Conservation (phyloP, 2,329 filamentous ascomycete species). For the Pseudogymnoascus destructans region DNA sequence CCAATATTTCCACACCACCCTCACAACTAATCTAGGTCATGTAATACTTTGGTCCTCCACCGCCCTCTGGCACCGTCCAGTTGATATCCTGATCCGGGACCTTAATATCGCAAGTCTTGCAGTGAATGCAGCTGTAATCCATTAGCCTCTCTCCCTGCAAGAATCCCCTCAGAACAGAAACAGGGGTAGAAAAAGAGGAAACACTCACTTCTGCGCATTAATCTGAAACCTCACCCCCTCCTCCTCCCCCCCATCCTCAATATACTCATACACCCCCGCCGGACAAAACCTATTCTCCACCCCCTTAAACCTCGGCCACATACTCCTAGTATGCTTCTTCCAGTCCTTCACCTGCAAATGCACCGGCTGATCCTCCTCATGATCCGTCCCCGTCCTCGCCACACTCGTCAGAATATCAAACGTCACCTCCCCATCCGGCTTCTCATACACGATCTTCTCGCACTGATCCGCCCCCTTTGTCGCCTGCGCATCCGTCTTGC, state of each 20-base stretch:
- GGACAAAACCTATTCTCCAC: slow-evolving; percentile 95
- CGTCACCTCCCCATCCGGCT: slow-evolving; percentile 86
- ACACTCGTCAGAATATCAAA: slow-evolving; percentile 97
- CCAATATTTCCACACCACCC: not conserved
- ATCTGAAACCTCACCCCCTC: slow-evolving; percentile 93
- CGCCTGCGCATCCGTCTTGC: slow-evolving; percentile 59
- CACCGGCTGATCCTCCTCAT: slow-evolving; percentile 96
- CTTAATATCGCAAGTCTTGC: slow-evolving; percentile 99
- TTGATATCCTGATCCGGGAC: slow-evolving; percentile 94
- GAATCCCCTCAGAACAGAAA: not conserved
- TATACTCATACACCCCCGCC: slow-evolving; percentile 94
- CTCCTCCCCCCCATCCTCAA: slow-evolving; percentile 79
- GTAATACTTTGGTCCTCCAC: slow-evolving; percentile 62
- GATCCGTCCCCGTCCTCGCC: slow-evolving; percentile 89
- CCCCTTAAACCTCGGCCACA: slow-evolving; percentile 81
- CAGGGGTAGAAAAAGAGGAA: not conserved
- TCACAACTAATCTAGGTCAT: slow-evolving; percentile 36
- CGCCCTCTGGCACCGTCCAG: slow-evolving; percentile 88
- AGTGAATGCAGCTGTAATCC: slow-evolving; percentile 74
- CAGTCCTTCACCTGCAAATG: slow-evolving; percentile 92
- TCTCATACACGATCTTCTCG: slow-evolving; percentile 87
- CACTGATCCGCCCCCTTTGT: slow-evolving; percentile 71
- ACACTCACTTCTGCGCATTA: slow-evolving; percentile 84
- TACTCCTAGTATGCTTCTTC: slow-evolving; percentile 73
- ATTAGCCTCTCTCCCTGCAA: slow-evolving; percentile 20